Evolutionary conservation across 192 early-diverging fungal genomes (phyloP).

Genomic region (Backusella parvicylindrica): DNA sequence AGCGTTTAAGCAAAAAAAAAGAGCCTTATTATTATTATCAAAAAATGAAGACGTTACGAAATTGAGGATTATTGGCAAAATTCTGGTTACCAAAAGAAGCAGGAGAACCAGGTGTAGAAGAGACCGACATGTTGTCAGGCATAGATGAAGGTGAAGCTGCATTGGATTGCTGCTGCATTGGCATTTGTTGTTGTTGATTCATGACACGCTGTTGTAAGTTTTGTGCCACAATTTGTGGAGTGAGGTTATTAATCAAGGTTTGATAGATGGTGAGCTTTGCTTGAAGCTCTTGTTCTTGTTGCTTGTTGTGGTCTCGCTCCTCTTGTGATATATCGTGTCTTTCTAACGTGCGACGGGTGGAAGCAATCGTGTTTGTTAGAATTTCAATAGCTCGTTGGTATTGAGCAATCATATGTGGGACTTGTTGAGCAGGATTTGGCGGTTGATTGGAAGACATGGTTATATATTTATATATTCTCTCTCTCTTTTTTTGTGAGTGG

Average conservation of each 20-base stretch:
- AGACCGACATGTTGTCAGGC: conserved; percentile 1
- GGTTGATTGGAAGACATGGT: conserved; percentile 9
- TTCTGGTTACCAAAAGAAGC: conserved; percentile 14
- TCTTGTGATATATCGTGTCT: conserved; percentile 20
- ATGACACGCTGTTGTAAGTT: conserved; percentile 22
- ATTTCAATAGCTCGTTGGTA: conserved; percentile 23
- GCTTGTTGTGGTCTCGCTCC: conserved; percentile 18
- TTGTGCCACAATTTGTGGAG: conserved; percentile 16
- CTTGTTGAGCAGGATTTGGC: conserved; percentile 9
- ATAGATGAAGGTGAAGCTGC: neutral
- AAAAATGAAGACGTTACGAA: neutral
- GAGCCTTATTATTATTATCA: neutral
- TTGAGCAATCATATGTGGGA: conserved; percentile 22
- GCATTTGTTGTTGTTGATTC: neutral
- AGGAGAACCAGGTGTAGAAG: conserved; percentile 26
- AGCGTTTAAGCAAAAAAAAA: neutral
- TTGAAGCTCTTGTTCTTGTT: conserved; percentile 25
- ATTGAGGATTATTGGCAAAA: neutral
- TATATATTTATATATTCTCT: neutral
- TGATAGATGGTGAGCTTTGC: conserved; percentile 23
- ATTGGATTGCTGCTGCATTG: conserved; percentile 6
- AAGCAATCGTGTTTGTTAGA: conserved; percentile 14
- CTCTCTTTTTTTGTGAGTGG: neutral
- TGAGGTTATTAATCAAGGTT: conserved; percentile 21
- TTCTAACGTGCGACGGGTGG: conserved; percentile 16